These are phyloP conservation scores for Schoenoplectus tabernaemontani DNA, from an alignment of 202 grass and related monocot genomes.

Conservation along the genomic window DNA sequence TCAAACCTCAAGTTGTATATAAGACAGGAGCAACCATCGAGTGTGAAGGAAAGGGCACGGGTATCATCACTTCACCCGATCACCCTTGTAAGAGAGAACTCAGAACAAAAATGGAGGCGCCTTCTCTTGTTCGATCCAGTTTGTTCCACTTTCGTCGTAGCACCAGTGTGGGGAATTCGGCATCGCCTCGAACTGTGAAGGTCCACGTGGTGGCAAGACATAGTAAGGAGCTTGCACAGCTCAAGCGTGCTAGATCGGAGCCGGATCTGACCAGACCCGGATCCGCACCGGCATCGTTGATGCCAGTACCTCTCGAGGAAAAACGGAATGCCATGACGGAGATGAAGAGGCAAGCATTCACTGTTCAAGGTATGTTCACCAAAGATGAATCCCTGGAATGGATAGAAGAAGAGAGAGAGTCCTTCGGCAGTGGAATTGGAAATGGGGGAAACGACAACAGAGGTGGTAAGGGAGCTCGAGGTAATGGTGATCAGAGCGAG, in stretches of 20 bases:
- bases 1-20: neutral
- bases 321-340: neutral
- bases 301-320: neutral
- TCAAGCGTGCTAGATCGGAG: slow-evolving; percentile 54
- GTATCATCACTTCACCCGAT: slow-evolving; percentile 5
- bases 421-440: slow-evolving; percentile 15
- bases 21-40: neutral
- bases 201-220: neutral
- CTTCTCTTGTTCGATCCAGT: slow-evolving; percentile 34
- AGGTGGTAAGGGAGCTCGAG: neutral
- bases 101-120: slow-evolving; percentile 23
- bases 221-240: neutral
- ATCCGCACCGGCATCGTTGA: neutral
- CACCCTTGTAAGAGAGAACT: neutral
- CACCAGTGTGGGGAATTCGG: neutral
- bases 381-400: neutral
- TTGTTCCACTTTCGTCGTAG: slow-evolving; percentile 30
- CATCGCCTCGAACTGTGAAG: neutral
- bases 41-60: neutral
- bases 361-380: neutral
- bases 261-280: slow-evolving; percentile 25
- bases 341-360: slow-evolving; percentile 2
- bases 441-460: slow-evolving; percentile 6
- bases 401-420: slow-evolving; percentile 7
- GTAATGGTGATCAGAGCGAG: slow-evolving; percentile 1